phyloP scores from a whole-genome alignment of 371 early-diverging fungal genomes.

The Ordospora pajunii region DNA sequence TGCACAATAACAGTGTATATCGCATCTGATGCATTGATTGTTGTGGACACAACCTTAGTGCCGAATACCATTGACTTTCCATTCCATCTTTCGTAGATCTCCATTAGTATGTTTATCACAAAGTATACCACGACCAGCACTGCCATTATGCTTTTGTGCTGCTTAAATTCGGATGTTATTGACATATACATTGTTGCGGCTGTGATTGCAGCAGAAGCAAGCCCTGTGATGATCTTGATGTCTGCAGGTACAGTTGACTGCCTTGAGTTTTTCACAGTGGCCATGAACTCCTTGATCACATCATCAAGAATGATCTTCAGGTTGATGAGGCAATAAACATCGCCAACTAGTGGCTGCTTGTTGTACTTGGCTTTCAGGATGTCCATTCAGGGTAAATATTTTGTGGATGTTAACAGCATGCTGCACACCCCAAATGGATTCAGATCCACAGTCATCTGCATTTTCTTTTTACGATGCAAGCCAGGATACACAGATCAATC shows the following conservation, averaged over 20 bases:
- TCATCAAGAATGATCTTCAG: conserved; percentile 50
- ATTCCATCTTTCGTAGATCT: conserved; percentile 2
- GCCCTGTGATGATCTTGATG: conserved; percentile 34
- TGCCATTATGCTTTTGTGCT: conserved; percentile 15
- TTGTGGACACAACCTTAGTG: neutral
- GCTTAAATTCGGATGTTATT: conserved; percentile 35
- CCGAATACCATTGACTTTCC: neutral
- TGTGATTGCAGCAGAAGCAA: conserved; percentile 27
- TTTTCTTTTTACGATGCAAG: conserved; percentile 61
- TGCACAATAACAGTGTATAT: conserved; percentile 32
- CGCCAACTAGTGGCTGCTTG: conserved; percentile 39
- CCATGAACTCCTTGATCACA: conserved; percentile 37
- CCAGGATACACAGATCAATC: conserved; percentile 35
- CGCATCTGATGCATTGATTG: neutral
- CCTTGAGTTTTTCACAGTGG: neutral
- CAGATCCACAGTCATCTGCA: conserved; percentile 47
- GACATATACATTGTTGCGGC: conserved; percentile 17
- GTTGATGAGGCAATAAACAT: conserved; percentile 38
- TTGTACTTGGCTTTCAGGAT: conserved; percentile 34
- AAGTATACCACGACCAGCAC: conserved; percentile 23
- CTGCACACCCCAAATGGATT: conserved; percentile 29
- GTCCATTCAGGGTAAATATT: conserved; percentile 27
- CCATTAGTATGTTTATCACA: conserved; percentile 31
- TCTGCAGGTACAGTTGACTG: conserved; percentile 18
- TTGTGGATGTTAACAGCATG: neutral